These are phyloP conservation scores for Aspergillus heteromorphus DNA, from an alignment of 495 filamentous ascomycete species.

Conservation along the genomic window DNA sequence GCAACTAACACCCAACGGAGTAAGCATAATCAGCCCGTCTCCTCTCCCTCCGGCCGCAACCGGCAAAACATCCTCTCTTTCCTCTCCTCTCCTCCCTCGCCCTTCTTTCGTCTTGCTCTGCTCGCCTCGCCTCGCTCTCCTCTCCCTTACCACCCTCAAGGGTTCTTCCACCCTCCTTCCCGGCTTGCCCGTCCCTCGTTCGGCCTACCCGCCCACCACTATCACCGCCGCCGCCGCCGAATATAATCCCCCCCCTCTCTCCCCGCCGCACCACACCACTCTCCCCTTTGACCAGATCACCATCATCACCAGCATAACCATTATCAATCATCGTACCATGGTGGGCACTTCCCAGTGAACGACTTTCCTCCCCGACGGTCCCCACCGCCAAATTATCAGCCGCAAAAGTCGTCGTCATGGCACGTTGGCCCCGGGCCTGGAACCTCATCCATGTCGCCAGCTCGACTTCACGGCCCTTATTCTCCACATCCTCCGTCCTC, in stretches of 20 bases:
- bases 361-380: slow-evolving; percentile 12
- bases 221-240: background rate
- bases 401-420: slow-evolving; percentile 10
- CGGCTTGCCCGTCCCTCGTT: background rate
- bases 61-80: background rate
- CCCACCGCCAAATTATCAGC: slow-evolving; percentile 8
- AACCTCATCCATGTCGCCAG: background rate
- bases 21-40: background rate
- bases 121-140: background rate
- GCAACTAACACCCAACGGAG: background rate
- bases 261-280: background rate
- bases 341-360: slow-evolving; percentile 1
- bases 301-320: background rate
- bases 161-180: background rate
- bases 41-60: background rate
- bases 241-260: background rate
- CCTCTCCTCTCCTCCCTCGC: background rate
- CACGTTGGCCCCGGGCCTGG: slow-evolving; percentile 12
- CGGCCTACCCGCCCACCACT: background rate
- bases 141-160: background rate
- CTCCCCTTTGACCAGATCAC: slow-evolving; percentile 3
- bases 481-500: background rate
- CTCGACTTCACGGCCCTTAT: slow-evolving; percentile 1
- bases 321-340: no score
- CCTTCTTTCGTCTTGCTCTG: background rate